Evolutionary conservation across 352 stramenopile species (phyloP), one percentile per base, ranked within the genome.

Genomic region (Phytophthora idaei): DNA sequence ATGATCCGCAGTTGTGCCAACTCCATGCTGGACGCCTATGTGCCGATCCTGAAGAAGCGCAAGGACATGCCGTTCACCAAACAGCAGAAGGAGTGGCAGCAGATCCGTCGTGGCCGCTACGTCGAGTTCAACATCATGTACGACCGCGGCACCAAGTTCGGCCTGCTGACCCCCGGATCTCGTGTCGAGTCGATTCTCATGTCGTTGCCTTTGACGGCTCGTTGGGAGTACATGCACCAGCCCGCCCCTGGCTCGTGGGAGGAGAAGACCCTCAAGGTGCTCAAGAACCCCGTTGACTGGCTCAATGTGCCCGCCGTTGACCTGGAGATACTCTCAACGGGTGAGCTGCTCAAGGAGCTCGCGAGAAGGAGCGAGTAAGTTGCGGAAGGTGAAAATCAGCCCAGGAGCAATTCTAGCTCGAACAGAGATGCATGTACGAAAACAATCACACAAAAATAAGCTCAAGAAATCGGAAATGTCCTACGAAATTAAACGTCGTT

Each of bases 51-150:
- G 36, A 80, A 93, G 57, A 94, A 93, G 49, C 96, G 98, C 73
- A 99, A 98, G 73, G 81, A 99, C 80, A 83, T 98, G 85, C 80
- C 87, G 44, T 99, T 98, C 80, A 98, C 94, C 28, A 57, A 98
- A 67, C 67, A 97, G 74, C 83, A 99, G 70, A 99, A 99, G 85
- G 77, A 98, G 54, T 99, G 97, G 97, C 97, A 99, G 84, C 93
- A 98, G 70, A 91, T 99, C 15, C 90, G 97, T 54, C 88, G 96
- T 25, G 97, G 97, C 46, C 90, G 95, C 65, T 99, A 99, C 81
- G 96, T 99, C 7, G 98, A 99, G 84, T 99, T 99, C 82, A 99
- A 99, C 85, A 88, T 99, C 62, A 98, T 99, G 69, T 99, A 99
- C 76, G 98, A 99, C 79, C 87, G 97, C 27, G 98, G 98, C 70